Evolutionary conservation across 1,284 basidiomycete genomes (phyloP).

Genomic region (Ustilago sp.): DNA sequence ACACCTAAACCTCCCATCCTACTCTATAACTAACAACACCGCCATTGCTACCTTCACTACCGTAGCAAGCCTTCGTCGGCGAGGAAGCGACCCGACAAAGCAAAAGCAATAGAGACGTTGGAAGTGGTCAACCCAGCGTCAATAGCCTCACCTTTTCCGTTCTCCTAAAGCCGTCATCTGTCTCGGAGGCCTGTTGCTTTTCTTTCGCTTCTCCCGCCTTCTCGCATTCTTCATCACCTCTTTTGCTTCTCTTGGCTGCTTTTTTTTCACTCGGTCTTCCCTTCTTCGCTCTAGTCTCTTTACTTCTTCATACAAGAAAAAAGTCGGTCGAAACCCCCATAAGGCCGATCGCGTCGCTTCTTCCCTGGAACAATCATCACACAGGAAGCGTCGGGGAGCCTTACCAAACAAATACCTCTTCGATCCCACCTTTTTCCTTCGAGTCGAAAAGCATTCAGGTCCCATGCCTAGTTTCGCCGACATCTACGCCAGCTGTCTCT

Average conservation of each 20-base stretch:
- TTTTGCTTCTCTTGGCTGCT: not conserved
- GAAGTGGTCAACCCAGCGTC: slow-evolving; percentile 48
- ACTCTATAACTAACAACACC: not conserved
- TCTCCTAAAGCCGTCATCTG: slow-evolving; percentile 3
- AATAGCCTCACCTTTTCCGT: slow-evolving; percentile 7
- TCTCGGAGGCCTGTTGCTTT: slow-evolving; percentile 5
- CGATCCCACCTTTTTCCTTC: not conserved
- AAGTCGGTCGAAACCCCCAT: not conserved
- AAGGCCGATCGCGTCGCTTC: not conserved
- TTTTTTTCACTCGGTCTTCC: no score
- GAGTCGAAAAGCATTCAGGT: not conserved
- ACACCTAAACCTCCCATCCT: slow-evolving; percentile 3
- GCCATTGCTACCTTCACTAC: not conserved
- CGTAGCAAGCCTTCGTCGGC: slow-evolving; percentile 1
- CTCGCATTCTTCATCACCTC: not conserved
- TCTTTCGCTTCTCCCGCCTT: slow-evolving; percentile 13
- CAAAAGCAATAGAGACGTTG: slow-evolving; percentile 32
- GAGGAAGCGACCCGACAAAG: slow-evolving; percentile 14
- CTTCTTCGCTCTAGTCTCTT: not conserved
- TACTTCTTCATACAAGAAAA: not conserved
- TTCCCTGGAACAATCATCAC: not conserved
- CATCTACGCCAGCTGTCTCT: slow-evolving; percentile 53
- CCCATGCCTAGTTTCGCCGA: slow-evolving; percentile 51
- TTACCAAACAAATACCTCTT: not conserved
- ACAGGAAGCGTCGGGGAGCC: not conserved